Conservation (phyloP, 805 yeast species). For the Cyberlindnera galapagoensis region DNA sequence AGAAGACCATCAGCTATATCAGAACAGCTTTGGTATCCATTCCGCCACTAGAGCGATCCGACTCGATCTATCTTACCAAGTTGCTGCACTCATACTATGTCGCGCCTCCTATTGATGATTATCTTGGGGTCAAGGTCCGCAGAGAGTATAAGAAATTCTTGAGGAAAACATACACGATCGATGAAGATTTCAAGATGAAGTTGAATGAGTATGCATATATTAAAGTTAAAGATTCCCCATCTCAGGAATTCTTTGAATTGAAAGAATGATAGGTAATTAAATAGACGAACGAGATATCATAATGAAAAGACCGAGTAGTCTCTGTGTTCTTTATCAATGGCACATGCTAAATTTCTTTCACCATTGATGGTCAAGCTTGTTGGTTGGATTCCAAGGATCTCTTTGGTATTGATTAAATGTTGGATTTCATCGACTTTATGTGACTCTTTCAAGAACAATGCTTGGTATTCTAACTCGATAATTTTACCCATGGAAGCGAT, state of each 20-base stretch:
- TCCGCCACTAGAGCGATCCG: constrained; percentile 19
- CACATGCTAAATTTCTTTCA: constrained; percentile 27
- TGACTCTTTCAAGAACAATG: neutral
- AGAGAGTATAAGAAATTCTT: constrained; percentile 22
- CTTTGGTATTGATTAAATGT: no score
- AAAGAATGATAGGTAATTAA: neutral
- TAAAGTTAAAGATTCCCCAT: constrained; percentile 5
- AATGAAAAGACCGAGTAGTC: constrained; percentile 11
- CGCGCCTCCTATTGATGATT: neutral
- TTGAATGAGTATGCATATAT: constrained; percentile 18
- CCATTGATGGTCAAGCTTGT: neutral
- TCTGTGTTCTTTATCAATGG: constrained; percentile 31
- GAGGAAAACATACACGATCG: constrained; percentile 16
- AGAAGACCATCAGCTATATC: constrained; percentile 17
- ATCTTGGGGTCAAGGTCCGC: constrained; percentile 3
- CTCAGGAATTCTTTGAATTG: constrained; percentile 5
- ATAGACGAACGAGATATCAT: neutral
- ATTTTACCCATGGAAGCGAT: constrained; percentile 2
- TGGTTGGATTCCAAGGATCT: neutral
- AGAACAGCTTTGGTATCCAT: constrained; percentile 8
- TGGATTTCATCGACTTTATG: no score
- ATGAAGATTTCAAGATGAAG: constrained; percentile 9
- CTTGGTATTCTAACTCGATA: neutral
- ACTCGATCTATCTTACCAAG: constrained; percentile 11
- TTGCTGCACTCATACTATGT: constrained; percentile 11